Percentiles rank a stretch among this genome's conserved stretches.
These are phyloP conservation scores for Primulina tabacum DNA, from an alignment of 257 asterid genomes.

Conservation along the genomic window DNA sequence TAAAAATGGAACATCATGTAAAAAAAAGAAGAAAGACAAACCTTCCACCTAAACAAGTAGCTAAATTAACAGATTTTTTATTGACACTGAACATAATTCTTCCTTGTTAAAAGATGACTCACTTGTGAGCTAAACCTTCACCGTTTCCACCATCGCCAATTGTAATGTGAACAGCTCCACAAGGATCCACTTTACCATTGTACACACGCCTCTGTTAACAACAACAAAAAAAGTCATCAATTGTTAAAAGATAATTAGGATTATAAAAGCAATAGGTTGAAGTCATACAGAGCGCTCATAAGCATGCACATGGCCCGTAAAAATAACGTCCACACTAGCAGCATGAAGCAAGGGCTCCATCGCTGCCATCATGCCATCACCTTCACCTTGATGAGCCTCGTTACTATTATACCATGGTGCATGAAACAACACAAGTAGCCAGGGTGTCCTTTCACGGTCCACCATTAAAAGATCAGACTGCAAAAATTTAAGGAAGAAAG, in stretches of 20 bases:
- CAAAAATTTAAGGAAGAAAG: conserved; percentile 20
- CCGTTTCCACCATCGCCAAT: conserved; percentile 95
- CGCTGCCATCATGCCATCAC: conserved; percentile 70
- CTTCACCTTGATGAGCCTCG: conserved; percentile 89
- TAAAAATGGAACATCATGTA: not conserved
- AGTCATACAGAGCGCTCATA: conserved; percentile 81
- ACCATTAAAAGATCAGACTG: conserved; percentile 76
- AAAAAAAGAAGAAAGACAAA: too few relatives aligned
- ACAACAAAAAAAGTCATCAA: conserved; percentile 18
- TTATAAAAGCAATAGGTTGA: not conserved
- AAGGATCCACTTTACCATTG: conserved; percentile 53
- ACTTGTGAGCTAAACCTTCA: conserved; percentile 84
- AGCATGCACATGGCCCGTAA: conserved; percentile 96
- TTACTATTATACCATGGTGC: conserved; percentile 97
- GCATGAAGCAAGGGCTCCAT: conserved; percentile 76
- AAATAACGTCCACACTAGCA: conserved; percentile 65
- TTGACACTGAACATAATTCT: not conserved
- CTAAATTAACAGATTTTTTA: not conserved
- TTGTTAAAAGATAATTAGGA: conserved; percentile 7
- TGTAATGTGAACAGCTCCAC: conserved; percentile 85
- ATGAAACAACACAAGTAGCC: conserved; percentile 75
- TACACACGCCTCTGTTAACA: conserved; percentile 58
- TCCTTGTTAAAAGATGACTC: conserved; percentile 29
- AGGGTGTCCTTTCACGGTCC: conserved; percentile 71
- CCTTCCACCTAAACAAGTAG: not conserved